Base-by-base conservation (phyloP, 2,329 filamentous ascomycete genomes). In the Microdochium trichocladiopsis region DNA sequence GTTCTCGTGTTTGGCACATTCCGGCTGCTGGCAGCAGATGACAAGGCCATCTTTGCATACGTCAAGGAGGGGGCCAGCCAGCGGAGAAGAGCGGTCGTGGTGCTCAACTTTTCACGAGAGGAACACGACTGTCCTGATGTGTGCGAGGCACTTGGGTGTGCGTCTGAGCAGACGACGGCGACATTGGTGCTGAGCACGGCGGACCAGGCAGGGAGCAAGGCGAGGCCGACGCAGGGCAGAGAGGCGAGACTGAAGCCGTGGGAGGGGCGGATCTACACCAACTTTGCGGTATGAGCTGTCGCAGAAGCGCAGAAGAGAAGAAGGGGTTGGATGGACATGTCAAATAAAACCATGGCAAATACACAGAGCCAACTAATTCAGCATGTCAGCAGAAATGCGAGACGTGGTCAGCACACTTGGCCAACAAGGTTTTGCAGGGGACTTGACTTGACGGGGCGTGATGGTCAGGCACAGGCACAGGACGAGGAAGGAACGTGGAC, bases 1-100 rank as follows among this genome's bases (percentile, higher is more conserved):
- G 56, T 86, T 0, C 83, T 88, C 50, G 76, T 86, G 0, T 77
- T 84, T 54, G 84, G 84, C 0, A 68, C 73, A 0, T 88, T 87
- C 55, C 72, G 75, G 49, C 63, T 86, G 1, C 18, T 78, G 0
- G 68, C 72, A 3, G 76, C 79, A 0, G 65, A 71, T 0, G 71
- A 81, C 3, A 76, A 81, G 28, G 66, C 76, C 24, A 66, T 82
- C 0, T 86, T 87, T 59, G 73, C 78, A 0, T 82, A 86, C 48
- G 65, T 77, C 2, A 79, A 73, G 48, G 63, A 69, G 50, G 66
- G 63, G 3, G 37, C n/a, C 41, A 37, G 62, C 55, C 0, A 24
- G 48, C 5, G 52, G 16, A 61, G 64, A 18, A 67, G 56, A 33
- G 68, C 70, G 0, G 48, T 78, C 12, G 70, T 77, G 0, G 62